Conservation (phyloP, 352 stramenopile species). For the Phytophthora tubulina region DNA sequence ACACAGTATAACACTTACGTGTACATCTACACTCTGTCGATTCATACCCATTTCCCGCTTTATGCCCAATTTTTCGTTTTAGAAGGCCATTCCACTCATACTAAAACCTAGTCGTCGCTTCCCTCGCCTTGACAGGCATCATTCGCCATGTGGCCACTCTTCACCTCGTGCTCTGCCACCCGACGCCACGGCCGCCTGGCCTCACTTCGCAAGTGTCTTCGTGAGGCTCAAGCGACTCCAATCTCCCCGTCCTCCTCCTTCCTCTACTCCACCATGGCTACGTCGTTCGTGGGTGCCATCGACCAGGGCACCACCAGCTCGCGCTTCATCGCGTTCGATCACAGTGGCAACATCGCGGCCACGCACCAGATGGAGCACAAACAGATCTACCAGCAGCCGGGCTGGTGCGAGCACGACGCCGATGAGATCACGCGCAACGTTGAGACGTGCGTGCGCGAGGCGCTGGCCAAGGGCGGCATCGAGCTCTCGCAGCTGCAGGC, state of each 20-base stretch:
- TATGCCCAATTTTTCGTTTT: not conserved
- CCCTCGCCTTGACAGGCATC: conserved; percentile 23
- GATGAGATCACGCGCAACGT: conserved; percentile 95
- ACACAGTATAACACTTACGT: too few species aligned
- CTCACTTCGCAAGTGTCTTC: conserved; percentile 58
- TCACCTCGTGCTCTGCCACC: conserved; percentile 8
- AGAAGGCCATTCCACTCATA: not conserved
- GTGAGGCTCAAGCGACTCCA: conserved; percentile 26
- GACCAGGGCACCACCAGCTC: conserved; percentile 98
- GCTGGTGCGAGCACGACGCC: conserved; percentile 98
- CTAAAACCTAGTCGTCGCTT: conserved; percentile 7
- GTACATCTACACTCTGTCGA: too few species aligned
- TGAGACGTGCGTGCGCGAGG: conserved; percentile 77
- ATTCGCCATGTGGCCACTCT: conserved; percentile 31
- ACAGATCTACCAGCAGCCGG: conserved; percentile 96
- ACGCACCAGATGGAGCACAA: conserved; percentile 96
- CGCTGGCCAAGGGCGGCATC: conserved; percentile 79
- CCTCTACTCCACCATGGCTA: conserved; percentile 41
- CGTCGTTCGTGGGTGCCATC: conserved; percentile 90
- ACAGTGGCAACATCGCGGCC: conserved; percentile 89
- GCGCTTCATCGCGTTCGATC: conserved; percentile 96
- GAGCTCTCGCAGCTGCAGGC: conserved; percentile 81
- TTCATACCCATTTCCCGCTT: not conserved
- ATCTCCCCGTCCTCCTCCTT: conserved; percentile 9
- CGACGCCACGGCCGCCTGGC: not conserved